Evolutionary conservation across 371 early-diverging fungal genomes (phyloP), one percentile per base, ranked within the genome.

Genomic region (Rhizopus sp.): DNA sequence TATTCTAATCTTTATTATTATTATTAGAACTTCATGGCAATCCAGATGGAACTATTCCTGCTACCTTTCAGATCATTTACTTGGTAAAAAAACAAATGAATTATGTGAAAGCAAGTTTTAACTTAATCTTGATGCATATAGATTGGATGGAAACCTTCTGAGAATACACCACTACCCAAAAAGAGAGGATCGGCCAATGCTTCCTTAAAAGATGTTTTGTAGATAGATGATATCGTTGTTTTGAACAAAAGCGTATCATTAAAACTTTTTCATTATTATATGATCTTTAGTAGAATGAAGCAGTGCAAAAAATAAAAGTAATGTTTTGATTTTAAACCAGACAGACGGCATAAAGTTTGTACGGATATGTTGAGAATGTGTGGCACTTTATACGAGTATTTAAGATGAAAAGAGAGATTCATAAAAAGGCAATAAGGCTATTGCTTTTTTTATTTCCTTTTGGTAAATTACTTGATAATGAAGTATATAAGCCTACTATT

Each of bases 61-160:
- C 98, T 8, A 98, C 98, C 3, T 98, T 97, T 73, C 93, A 94
- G 66, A 83, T 95, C 48, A 77, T 87, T 34, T 90, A 89, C 57
- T 81, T 91, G 85, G 87, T 88, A 83, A 59, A 66, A 17, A 10
- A 40, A 53, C 38, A 48, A 53, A 50, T 42, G 39, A 12, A 49
- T 31, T 23, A 46, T 12, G 16, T 35, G 44, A 37, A 29, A 31
- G 35, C 15, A 15, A 10, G 9, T 38, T 23, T 6, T 16, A 16
- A 8, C 47, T 39, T 45, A 35, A 30, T 34, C 35, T 58, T 31
- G 30, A 9, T 17, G 4, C 34, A 33, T 37, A 5, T 73, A 89
- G 91, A 91, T 94, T 68, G 93, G 93, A 32, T 94, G 93, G 94
- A 94, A 93, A 63, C 91, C 92, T 5, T 83, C 90, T 31, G 68